A percentile compares a stretch with the other conserved stretches of the same genome.
Conservation (phyloP, 2,329 filamentous ascomycete species). For the Aspergillus neoniger region DNA sequence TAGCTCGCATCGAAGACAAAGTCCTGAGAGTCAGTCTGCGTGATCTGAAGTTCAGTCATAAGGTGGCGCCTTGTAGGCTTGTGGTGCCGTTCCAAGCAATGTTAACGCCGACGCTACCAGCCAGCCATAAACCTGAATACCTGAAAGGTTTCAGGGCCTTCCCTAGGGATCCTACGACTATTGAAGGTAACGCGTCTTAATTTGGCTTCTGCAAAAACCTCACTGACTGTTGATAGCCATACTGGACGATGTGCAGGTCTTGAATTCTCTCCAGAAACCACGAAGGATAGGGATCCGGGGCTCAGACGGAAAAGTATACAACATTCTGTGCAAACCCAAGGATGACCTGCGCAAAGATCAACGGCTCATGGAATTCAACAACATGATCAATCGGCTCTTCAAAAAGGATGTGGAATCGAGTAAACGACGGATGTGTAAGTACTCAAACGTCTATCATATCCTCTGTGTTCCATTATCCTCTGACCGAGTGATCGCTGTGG, state of each 20-base stretch:
- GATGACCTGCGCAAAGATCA: slow-evolving; percentile 97
- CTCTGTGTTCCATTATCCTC: slow-evolving; percentile 2
- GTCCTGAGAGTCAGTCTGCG: slow-evolving; percentile 72
- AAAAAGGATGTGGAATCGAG: slow-evolving; percentile 90
- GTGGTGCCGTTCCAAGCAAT: slow-evolving; percentile 88
- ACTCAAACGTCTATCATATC: not conserved
- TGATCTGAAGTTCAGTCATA: slow-evolving; percentile 82
- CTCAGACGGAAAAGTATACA: slow-evolving; percentile 84
- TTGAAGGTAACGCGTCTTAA: slow-evolving; percentile 51
- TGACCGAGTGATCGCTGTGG: not conserved
- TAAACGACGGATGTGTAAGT: slow-evolving; percentile 73
- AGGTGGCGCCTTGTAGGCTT: slow-evolving; percentile 75
- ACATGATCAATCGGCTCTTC: slow-evolving; percentile 92
- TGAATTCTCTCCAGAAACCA: slow-evolving; percentile 89
- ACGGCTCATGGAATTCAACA: slow-evolving; percentile 98
- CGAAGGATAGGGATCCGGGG: slow-evolving; percentile 85
- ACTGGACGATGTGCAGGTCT: slow-evolving; percentile 81
- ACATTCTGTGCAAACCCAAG: slow-evolving; percentile 94
- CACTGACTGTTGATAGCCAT: slow-evolving; percentile 54
- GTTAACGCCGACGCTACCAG: slow-evolving; percentile 77
- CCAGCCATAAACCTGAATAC: slow-evolving; percentile 67
- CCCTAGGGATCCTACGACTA: slow-evolving; percentile 79
- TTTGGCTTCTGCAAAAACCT: not conserved
- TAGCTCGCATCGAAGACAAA: slow-evolving; percentile 73
- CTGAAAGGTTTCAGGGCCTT: slow-evolving; percentile 79